Percentiles rank a stretch among this genome's conserved stretches.
Conservation (phyloP, 768 basidiomycete genomes). For the Russula virescens region DNA sequence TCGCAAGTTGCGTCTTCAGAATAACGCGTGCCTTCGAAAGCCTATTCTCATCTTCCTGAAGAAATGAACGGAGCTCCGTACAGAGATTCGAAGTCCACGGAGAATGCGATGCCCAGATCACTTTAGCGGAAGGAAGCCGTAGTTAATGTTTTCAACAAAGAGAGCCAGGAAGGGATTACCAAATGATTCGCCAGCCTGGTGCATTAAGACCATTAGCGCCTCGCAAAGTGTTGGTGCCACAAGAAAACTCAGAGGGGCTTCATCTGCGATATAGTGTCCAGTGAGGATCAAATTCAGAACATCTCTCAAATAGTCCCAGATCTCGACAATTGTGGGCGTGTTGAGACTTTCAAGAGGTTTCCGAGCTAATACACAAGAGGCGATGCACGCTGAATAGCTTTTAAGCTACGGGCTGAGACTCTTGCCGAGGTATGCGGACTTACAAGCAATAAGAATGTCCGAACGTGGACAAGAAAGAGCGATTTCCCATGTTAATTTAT, state of each 20-base stretch:
- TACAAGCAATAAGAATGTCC: conserved; percentile 40
- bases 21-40: neutral
- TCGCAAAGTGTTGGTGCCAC: conserved; percentile 45
- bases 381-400: conserved; percentile 15
- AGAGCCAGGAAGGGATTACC: conserved; percentile 13
- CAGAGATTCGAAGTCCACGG: conserved; percentile 49
- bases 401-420: neutral
- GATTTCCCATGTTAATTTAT: conserved; percentile 8
- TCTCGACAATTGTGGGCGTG: conserved; percentile 42
- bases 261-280: conserved; percentile 40
- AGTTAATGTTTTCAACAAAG: neutral
- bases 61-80: conserved; percentile 34
- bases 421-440: conserved; percentile 24
- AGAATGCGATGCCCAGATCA: conserved; percentile 30
- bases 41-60: neutral
- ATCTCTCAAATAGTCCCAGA: conserved; percentile 51
- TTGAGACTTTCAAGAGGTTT: conserved; percentile 27
- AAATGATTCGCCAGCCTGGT: conserved; percentile 3
- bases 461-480: conserved; percentile 22
- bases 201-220: conserved; percentile 40
- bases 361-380: conserved; percentile 34
- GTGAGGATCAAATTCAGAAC: conserved; percentile 43
- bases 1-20: conserved; percentile 5
- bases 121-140: conserved; percentile 13
- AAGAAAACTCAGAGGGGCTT: conserved; percentile 47